Conservation (phyloP, 2,329 filamentous ascomycete genomes). For the Penicillium sp. region DNA sequence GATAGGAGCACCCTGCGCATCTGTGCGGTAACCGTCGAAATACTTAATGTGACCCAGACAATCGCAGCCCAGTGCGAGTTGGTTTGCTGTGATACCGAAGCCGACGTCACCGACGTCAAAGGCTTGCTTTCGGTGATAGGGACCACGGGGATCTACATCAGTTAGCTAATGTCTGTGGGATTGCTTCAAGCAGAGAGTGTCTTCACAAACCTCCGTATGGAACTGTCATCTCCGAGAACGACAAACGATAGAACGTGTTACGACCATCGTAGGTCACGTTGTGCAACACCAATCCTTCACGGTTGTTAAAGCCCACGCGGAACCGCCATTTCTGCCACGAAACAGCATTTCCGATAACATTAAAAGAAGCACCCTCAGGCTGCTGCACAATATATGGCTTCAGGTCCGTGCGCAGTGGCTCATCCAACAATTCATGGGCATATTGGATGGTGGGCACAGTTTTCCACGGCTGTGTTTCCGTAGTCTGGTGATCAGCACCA, state of each 20-base stretch:
- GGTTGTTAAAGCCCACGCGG: constrained; percentile 62
- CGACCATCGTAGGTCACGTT: constrained; percentile 65
- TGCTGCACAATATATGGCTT: constrained; percentile 67
- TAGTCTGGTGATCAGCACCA: constrained; percentile 61
- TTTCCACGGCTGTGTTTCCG: constrained; percentile 59
- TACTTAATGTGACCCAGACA: constrained; percentile 72
- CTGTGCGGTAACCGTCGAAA: constrained; percentile 59
- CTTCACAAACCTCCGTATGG: constrained; percentile 43
- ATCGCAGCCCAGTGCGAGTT: constrained; percentile 69
- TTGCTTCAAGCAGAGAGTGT: not conserved
- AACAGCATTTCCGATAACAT: constrained; percentile 57
- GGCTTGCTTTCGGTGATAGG: constrained; percentile 69
- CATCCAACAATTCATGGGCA: constrained; percentile 65
- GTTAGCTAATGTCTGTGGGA: not conserved
- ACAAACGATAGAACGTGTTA: constrained; percentile 66
- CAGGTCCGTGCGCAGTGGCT: constrained; percentile 64
- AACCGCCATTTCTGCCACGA: constrained; percentile 69
- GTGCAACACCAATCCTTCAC: constrained; percentile 69
- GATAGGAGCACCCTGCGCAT: constrained; percentile 60
- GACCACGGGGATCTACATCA: constrained; percentile 59
- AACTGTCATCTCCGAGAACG: constrained; percentile 67
- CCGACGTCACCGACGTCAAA: constrained; percentile 71
- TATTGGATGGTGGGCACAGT: constrained; percentile 54
- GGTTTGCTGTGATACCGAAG: constrained; percentile 68
- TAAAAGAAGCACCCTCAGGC: constrained; percentile 65